Base-by-base conservation (phyloP, 2,329 filamentous ascomycete genomes). In the Delphinella strobiligena region DNA sequence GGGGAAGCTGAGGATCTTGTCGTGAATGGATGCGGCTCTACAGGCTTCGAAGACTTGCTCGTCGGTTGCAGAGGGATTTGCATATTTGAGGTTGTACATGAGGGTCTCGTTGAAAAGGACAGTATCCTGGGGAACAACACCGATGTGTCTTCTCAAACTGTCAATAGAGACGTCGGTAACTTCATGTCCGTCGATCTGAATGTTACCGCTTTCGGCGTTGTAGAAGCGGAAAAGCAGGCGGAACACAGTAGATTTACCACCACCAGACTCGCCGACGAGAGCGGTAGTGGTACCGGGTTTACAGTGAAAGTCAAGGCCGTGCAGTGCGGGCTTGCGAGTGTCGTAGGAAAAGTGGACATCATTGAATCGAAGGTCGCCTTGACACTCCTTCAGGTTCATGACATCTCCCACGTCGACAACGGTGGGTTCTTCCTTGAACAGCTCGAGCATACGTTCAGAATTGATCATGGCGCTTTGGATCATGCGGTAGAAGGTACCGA, bases 401-500 rank as follows among this genome's bases (percentile, higher is more conserved):
- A 81, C 84, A 39, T 71, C 67, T 0, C 80, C 76, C 12, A 71
- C 71, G 58, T 98, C 91, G 5, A 89, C 71, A 19, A 98, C 89
- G 0, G 86, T 93, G 1, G 91, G 89, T 51, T 86, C 78, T 53
- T 96, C 91, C 61, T 94, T 93, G 74, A 98, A 96, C 14, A 98
- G 69, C 61, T 96, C 91, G 40, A 98, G 66, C 58, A 98, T 80
- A 14, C 91, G 80, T 67, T 98, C 91, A 4, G 89, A 88, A 43
- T 93, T 95, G 55, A 98, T 96, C 81, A 98, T 84, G 38, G 89
- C 84, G 51, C 88, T 91, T 61, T 96, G 91, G 4, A 96, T 89
- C 45, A 87, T 91, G 37, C 89, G 76, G 61, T 96, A 98, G 59
- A 96, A 96, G 0, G 87, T 91, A 41, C 89, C 91, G 52, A 86